These are phyloP conservation scores for Paradendryphiella salina DNA, from an alignment of 2,329 filamentous ascomycete genomes.

Conservation along the genomic window DNA sequence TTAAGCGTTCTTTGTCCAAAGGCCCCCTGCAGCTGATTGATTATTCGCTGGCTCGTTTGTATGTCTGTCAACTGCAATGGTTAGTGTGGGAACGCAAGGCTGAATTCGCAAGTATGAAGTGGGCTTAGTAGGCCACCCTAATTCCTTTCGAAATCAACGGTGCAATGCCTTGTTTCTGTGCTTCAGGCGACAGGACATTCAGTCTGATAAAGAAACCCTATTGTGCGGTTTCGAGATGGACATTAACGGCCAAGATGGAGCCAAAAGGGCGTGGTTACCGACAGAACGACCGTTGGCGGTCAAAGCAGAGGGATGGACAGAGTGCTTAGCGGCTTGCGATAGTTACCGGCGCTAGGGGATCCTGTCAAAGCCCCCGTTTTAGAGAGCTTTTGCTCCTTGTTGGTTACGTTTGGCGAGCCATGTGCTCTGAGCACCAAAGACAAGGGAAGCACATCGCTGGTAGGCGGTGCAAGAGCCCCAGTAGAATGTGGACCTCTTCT, in stretches of 20 bases:
- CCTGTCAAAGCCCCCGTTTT: constrained; percentile 10
- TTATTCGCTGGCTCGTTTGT: constrained; percentile 16
- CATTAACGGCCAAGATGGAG: constrained; percentile 1
- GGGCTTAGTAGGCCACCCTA: not conserved
- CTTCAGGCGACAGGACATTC: not conserved
- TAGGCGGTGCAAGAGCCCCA: constrained; percentile 4
- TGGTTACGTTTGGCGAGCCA: constrained; percentile 4
- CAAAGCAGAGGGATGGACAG: constrained; percentile 12
- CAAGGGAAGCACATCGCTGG: constrained; percentile 1
- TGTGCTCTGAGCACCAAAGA: not conserved
- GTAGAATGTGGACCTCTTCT: not conserved
- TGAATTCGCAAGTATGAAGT: constrained; percentile 2
- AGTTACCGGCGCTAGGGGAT: constrained; percentile 23
- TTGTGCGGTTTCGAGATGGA: constrained; percentile 3
- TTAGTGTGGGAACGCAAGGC: constrained; percentile 9
- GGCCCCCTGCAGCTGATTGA: not conserved
- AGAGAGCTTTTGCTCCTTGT: constrained; percentile 15
- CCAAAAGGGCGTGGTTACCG: constrained; percentile 6
- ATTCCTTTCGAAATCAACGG: no score
- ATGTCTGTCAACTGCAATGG: constrained; percentile 3
- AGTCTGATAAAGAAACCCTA: constrained; percentile 1
- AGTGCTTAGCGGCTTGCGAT: constrained; percentile 20
- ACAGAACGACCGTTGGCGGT: constrained; percentile 17
- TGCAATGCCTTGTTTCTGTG: no score
- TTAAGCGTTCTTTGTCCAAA: constrained; percentile 12